Base-by-base conservation (phyloP, 2,329 filamentous ascomycete genomes). In the Paramyrothecium sp. region DNA sequence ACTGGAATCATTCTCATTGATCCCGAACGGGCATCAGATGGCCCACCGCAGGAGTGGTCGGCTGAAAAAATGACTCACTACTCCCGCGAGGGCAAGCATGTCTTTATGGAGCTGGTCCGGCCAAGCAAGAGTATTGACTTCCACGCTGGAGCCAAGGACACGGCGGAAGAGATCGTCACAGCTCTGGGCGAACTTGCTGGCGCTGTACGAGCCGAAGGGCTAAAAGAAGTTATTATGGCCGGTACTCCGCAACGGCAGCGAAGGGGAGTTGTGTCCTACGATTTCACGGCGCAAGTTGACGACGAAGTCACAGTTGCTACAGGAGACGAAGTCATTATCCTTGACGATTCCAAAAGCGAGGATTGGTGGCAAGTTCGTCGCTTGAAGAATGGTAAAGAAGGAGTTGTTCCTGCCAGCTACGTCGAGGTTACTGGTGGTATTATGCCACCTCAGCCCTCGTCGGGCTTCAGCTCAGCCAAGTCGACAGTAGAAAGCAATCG, bases 281-380 rank as follows among this genome's bases (percentile, higher is more conserved):
- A 98, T 69, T 99, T 99, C 72, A 90, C 92, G 86, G 95, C 95
- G 0, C 94, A 98, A 71, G 93, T 93, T 38, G 91, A 97, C 8
- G 95, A 99, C 67, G 95, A 99, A 74, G 94, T 99, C 51, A 97
- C 92, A 0, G 95, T 99, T 51, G 88, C 85, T 23, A 84, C 89
- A 21, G 95, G 90, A 46, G 95, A 99, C 69, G 94, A 99, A 69
- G 94, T 99, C 46, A 78, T 96, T 48, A 80, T 99, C 55, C 73
- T 98, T 56, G 94, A 99, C 69, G 92, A 97, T 68, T 86, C 81
- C 34, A 95, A 93, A 75, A 97, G 93, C 61, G 92, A 97, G 58
- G 95, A 99, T 71, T 99, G 95, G 95, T 98, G 95, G 94, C 92
- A 95, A 79, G 92, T 99, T 38, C 86, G 90, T 58, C 86, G 93